Conservation (phyloP, 1,284 basidiomycete genomes). For the Pseudozyma hubeiensis region DNA sequence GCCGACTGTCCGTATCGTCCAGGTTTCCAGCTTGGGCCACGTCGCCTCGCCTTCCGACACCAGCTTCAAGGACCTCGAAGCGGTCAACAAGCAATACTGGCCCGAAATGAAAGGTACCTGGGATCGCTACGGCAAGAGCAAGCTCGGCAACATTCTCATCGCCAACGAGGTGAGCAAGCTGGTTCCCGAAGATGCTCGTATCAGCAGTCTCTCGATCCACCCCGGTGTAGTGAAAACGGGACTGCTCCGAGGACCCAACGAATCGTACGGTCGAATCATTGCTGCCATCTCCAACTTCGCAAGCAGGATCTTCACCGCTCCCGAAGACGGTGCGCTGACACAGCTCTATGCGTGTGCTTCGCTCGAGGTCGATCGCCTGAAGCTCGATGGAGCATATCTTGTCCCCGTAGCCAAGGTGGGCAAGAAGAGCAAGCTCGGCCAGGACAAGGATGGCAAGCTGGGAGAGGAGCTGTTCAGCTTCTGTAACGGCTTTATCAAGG, state of each 20-base stretch:
- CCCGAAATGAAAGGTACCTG: conserved; percentile 50
- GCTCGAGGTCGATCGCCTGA: conserved; percentile 57
- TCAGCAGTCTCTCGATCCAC: conserved; percentile 46
- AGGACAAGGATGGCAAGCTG: conserved; percentile 43
- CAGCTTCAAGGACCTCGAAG: conserved; percentile 46
- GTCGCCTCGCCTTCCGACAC: conserved; percentile 12
- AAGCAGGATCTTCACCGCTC: conserved; percentile 42
- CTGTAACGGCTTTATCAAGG: conserved; percentile 40
- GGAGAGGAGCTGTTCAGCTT: conserved; percentile 46
- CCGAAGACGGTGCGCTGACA: conserved; percentile 62
- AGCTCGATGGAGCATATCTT: conserved; percentile 60
- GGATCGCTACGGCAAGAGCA: conserved; percentile 51
- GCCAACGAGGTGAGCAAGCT: conserved; percentile 46
- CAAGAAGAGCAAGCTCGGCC: conserved; percentile 31
- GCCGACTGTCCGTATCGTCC: conserved; percentile 51
- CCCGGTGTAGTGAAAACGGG: conserved; percentile 45
- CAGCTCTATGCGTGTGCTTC: conserved; percentile 65
- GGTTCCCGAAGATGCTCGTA: conserved; percentile 31
- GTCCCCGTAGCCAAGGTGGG: conserved; percentile 60
- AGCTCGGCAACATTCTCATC: conserved; percentile 55
- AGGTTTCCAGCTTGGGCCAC: conserved; percentile 52
- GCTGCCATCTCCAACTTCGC: conserved; percentile 14
- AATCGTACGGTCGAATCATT: conserved; percentile 50
- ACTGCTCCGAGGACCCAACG: conserved; percentile 20
- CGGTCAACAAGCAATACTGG: conserved; percentile 49